Percentiles rank a stretch among this genome's conserved stretches.
Evolutionary conservation across 192 early-diverging fungal genomes (phyloP).

Genomic region (Spizellomyces punctatus): DNA sequence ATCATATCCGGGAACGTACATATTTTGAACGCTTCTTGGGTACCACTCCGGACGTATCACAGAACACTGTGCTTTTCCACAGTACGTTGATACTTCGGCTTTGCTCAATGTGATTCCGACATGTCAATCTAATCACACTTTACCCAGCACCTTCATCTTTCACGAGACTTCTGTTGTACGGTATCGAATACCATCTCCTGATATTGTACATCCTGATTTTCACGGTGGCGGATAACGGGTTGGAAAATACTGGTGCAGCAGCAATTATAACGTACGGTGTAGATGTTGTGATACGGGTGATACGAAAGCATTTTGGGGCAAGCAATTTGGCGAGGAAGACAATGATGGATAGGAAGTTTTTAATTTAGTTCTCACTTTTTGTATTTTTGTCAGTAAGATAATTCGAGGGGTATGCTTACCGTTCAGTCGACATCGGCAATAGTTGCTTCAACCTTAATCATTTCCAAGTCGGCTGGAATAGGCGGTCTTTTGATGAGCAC

Average conservation of each 20-base stretch:
- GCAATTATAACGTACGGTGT: slow-evolving; percentile 35
- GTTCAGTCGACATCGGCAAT: too few species aligned
- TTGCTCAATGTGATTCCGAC: slow-evolving; percentile 5
- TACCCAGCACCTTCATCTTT: slow-evolving; percentile 6
- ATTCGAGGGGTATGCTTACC: too few species aligned
- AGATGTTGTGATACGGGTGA: slow-evolving; percentile 37
- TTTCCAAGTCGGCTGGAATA: too few species aligned
- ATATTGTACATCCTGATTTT: slow-evolving; percentile 48
- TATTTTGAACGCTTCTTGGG: slow-evolving; percentile 46
- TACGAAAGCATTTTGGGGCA: slow-evolving; percentile 48
- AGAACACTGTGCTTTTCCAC: slow-evolving; percentile 45
- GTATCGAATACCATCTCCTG: slow-evolving; percentile 46
- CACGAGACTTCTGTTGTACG: slow-evolving; percentile 34
- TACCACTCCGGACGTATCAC: slow-evolving; percentile 42
- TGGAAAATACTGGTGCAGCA: slow-evolving; percentile 32
- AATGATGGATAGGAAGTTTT: slow-evolving; percentile 54
- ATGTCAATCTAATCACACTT: background rate
- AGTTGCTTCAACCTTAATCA: too few species aligned
- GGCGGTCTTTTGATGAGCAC: too few species aligned
- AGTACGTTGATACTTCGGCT: slow-evolving; percentile 23
- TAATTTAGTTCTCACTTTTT: slow-evolving; percentile 36
- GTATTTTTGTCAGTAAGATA: too few species aligned
- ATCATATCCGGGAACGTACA: slow-evolving; percentile 42
- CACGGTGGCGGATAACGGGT: slow-evolving; percentile 25
- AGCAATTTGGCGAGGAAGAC: slow-evolving; percentile 48